Conservation (phyloP, 2,329 filamentous ascomycete genomes). For the Huntiella bhutanensis region DNA sequence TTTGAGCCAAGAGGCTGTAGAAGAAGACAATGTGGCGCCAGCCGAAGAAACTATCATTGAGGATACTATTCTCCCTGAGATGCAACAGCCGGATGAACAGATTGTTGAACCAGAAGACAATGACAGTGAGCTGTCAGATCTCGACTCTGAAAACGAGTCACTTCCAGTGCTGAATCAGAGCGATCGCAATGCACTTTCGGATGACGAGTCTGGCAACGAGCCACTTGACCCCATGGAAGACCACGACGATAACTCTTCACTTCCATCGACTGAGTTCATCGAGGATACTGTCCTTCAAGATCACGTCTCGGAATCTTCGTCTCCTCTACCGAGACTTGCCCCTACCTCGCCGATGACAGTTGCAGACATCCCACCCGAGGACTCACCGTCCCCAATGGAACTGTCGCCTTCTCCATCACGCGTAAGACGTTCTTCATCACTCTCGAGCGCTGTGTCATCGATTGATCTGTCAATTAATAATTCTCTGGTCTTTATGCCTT, state of each 20-base stretch:
- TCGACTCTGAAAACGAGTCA: too few species aligned
- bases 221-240: not conserved
- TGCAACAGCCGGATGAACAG: too few species aligned
- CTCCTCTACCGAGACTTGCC: too few species aligned
- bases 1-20: not conserved
- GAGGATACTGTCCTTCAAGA: too few species aligned
- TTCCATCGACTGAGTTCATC: too few species aligned
- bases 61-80: slow-evolving; percentile 1
- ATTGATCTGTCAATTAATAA: slow-evolving; percentile 2
- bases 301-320: too few species aligned
- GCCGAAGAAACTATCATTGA: slow-evolving; percentile 4
- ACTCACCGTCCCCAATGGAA: too few species aligned
- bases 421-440: not conserved
- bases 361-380: not conserved
- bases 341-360: not conserved
- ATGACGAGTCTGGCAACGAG: not conserved
- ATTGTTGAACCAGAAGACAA: too few species aligned
- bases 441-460: not conserved
- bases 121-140: too few species aligned
- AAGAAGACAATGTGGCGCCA: not conserved
- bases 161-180: too few species aligned
- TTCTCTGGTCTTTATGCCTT: not conserved
- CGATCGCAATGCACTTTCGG: too few species aligned
- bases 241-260: not conserved
- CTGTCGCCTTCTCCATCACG: too few species aligned